Conservation (phyloP, 78 protist species). For the Polysphondylium violaceum region DNA sequence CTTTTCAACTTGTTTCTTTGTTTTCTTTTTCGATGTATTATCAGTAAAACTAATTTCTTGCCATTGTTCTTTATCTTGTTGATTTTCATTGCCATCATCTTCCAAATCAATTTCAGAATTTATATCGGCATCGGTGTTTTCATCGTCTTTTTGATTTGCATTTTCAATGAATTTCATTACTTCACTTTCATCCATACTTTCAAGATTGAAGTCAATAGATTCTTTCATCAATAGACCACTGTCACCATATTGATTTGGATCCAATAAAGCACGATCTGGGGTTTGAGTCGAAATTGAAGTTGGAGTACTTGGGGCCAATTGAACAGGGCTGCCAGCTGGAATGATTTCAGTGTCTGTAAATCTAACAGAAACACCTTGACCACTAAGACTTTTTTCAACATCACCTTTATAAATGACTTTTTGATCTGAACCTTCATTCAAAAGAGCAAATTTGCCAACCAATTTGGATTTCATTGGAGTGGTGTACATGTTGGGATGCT, state of each 20-base stretch:
- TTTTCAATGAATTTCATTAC: constrained; percentile 1
- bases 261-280: constrained; percentile 11
- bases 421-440: constrained; percentile 19
- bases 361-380: constrained; percentile 29
- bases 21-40: neutral
- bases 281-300: constrained; percentile 19
- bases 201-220: too few species aligned
- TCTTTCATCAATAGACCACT: constrained; percentile 45
- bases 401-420: constrained; percentile 42
- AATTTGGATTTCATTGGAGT: constrained; percentile 18
- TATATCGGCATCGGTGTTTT: neutral
- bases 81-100: neutral
- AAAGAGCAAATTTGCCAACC: constrained; percentile 40
- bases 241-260: constrained; percentile 47
- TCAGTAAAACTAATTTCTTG: neutral
- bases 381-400: constrained; percentile 41
- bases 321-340: constrained; percentile 5
- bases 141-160: constrained; percentile 9
- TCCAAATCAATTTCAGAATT: neutral
- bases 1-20: neutral
- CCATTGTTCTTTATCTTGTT: neutral
- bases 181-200: constrained; percentile 26
- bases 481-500: neutral
- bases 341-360: constrained; percentile 34
- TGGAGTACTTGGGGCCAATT: constrained; percentile 36